Conservation (phyloP, 441 rosid genomes). For the Kokia cookei region DNA sequence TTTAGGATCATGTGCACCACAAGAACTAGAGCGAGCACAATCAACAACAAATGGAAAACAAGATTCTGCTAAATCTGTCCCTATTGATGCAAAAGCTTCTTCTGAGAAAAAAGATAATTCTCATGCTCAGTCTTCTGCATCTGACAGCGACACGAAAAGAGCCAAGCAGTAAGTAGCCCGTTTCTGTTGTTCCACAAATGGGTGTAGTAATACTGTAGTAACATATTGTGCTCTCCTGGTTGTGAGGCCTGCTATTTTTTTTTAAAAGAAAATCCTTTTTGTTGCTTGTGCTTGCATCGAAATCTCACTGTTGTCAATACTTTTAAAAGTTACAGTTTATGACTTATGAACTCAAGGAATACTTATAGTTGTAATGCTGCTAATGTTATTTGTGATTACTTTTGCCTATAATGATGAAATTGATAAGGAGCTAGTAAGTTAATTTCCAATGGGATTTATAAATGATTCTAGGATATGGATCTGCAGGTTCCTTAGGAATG, state of each 20-base stretch:
- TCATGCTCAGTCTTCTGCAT: slow-evolving; percentile 46
- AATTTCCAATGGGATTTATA: neutral
- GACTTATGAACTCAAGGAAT: neutral
- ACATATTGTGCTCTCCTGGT: neutral
- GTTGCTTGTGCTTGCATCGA: neutral
- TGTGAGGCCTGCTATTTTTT: neutral
- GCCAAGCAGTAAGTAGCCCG: slow-evolving; percentile 87
- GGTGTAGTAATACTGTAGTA: neutral
- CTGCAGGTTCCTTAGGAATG: neutral
- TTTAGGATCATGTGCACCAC: slow-evolving; percentile 46
- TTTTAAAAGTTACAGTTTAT: neutral
- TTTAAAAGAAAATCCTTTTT: neutral
- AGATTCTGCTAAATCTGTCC: slow-evolving; percentile 46
- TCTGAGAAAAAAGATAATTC: slow-evolving; percentile 55
- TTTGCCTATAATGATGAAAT: neutral
- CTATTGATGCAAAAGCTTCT: slow-evolving; percentile 47
- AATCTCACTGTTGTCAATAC: neutral
- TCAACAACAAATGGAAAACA: slow-evolving; percentile 46
- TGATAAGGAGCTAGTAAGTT: neutral
- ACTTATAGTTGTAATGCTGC: neutral
- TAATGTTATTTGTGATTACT: neutral
- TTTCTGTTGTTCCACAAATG: slow-evolving; percentile 3
- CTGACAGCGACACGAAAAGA: slow-evolving; percentile 87
- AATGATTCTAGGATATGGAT: neutral
- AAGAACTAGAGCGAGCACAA: slow-evolving; percentile 43